These are phyloP conservation scores for Odonthalia washingtoniensis DNA, from an alignment of 31 red algal genomes.

Conservation along the genomic window DNA sequence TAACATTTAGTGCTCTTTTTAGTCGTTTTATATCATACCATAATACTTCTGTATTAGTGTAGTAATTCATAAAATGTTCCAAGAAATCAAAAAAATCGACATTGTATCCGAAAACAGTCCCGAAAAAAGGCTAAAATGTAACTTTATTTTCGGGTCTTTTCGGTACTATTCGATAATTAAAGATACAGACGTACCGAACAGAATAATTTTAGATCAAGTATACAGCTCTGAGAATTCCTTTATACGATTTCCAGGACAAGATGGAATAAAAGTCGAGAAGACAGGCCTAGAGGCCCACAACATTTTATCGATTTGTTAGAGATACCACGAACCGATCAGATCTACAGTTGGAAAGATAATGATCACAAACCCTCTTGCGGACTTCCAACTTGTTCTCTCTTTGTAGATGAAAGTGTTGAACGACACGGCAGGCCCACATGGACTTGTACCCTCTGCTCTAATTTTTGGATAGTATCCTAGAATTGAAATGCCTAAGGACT, in stretches of 20 bases:
- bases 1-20: too few relatives aligned
- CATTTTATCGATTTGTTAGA: too few relatives aligned
- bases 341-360: conserved; percentile 24
- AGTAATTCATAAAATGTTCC: too few relatives aligned
- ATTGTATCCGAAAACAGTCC: too few relatives aligned
- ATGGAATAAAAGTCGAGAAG: conserved; percentile 15
- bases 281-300: conserved; percentile 40
- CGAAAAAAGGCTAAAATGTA: too few relatives aligned
- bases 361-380: not conserved
- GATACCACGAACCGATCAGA: too few relatives aligned
- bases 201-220: conserved; percentile 57
- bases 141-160: too few relatives aligned
- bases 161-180: too few relatives aligned
- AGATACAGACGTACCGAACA: conserved; percentile 43
- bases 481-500: not conserved
- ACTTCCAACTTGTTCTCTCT: not conserved
- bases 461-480: conserved; percentile 35
- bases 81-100: too few relatives aligned
- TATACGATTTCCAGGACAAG: not conserved
- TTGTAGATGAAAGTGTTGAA: conserved; percentile 19
- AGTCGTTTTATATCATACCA: too few relatives aligned
- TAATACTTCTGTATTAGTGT: too few relatives aligned
- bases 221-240: conserved; percentile 7
- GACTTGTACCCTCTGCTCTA: conserved; percentile 41
- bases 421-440: conserved; percentile 41